These are phyloP conservation scores for Tephrocybe sp. DNA, from an alignment of 768 basidiomycete species.

Conservation along the genomic window DNA sequence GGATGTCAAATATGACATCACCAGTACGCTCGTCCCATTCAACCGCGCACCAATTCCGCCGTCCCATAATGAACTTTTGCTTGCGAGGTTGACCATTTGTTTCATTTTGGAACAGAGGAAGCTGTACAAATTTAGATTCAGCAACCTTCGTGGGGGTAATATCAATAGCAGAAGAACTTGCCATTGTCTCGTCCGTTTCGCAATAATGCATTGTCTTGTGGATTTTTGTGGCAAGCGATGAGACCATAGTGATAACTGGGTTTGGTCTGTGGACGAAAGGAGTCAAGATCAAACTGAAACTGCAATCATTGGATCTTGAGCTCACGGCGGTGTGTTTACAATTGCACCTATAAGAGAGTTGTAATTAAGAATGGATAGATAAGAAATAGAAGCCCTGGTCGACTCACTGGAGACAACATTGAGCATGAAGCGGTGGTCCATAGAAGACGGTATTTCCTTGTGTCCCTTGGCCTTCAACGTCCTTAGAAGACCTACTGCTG, in stretches of 20 bases:
- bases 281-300: neutral
- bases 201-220: constrained; percentile 84
- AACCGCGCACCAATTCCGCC: constrained; percentile 84
- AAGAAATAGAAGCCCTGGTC: neutral
- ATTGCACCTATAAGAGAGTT: constrained; percentile 64
- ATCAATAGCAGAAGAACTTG: constrained; percentile 23
- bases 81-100: constrained; percentile 76
- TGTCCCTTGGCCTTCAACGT: constrained; percentile 54
- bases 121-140: constrained; percentile 32
- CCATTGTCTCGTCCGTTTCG: constrained; percentile 88
- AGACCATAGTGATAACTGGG: constrained; percentile 76
- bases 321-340: constrained; percentile 89
- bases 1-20: constrained; percentile 77
- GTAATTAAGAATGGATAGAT: neutral
- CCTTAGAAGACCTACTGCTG: constrained; percentile 77
- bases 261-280: constrained; percentile 48
- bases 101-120: constrained; percentile 75
- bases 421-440: constrained; percentile 87
- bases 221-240: constrained; percentile 71
- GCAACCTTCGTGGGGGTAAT: neutral
- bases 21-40: constrained; percentile 55
- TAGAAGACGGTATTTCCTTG: constrained; percentile 44
- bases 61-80: constrained; percentile 81
- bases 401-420: constrained; percentile 77
- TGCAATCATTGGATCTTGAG: neutral